These are phyloP conservation scores for Talaromyces sp. DNA, from an alignment of 2,329 filamentous ascomycete species.

Conservation along the genomic window DNA sequence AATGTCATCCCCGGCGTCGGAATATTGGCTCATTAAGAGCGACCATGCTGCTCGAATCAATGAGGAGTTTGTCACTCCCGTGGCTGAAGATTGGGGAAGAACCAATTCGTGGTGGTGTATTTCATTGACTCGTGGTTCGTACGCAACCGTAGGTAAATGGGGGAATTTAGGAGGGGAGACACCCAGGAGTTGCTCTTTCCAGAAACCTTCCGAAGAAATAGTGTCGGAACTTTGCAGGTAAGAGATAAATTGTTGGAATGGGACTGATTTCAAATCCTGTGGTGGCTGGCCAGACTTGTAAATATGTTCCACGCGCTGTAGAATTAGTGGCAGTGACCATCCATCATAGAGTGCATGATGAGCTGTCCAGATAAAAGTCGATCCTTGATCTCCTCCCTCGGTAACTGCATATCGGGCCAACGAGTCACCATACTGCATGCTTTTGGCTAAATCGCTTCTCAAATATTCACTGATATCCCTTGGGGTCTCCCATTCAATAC, in stretches of 20 bases:
- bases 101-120: background rate
- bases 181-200: conserved; percentile 44
- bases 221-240: conserved; percentile 42
- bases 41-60: conserved; percentile 35
- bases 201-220: conserved; percentile 40
- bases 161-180: conserved; percentile 40
- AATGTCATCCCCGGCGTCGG: conserved; percentile 30
- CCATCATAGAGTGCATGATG: conserved; percentile 52
- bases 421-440: background rate
- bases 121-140: conserved; percentile 25
- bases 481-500: background rate
- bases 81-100: background rate
- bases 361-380: conserved; percentile 44
- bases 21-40: conserved; percentile 29
- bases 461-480: conserved; percentile 13
- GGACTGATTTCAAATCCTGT: conserved; percentile 15
- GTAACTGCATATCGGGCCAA: background rate
- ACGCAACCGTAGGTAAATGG: conserved; percentile 45
- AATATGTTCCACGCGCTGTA: conserved; percentile 23
- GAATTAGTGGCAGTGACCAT: conserved; percentile 38
- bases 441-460: conserved; percentile 28
- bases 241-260: conserved; percentile 35
- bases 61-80: conserved; percentile 21
- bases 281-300: conserved; percentile 15
- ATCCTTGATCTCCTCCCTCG: background rate